phyloP scores from a whole-genome alignment of 225 moss, liverwort and hornwort genomes.

The Rhytidiadelphus loreus region DNA sequence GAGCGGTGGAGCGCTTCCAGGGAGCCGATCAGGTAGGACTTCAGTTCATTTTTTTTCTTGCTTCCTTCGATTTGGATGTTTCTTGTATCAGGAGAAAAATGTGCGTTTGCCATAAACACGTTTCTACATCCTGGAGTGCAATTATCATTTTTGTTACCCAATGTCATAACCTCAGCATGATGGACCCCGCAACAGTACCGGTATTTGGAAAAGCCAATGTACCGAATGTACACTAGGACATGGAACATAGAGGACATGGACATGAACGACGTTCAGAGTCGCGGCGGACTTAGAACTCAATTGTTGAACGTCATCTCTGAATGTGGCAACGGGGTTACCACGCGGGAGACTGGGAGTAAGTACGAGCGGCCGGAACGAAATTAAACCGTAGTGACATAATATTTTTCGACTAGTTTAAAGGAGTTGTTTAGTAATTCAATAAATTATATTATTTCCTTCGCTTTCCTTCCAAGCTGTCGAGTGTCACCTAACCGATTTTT shows the following conservation, averaged over 20 bases:
- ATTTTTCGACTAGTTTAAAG: neutral
- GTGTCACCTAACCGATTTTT: neutral
- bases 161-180: neutral
- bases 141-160: neutral
- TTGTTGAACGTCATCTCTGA: neutral
- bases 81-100: neutral
- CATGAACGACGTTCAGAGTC: neutral
- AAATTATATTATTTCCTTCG: neutral
- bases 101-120: neutral
- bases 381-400: neutral
- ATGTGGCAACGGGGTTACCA: neutral
- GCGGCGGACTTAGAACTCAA: neutral
- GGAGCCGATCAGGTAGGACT: slow-evolving; percentile 23
- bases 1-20: slow-evolving; percentile 32
- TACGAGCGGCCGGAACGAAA: neutral
- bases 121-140: neutral
- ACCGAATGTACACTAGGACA: neutral
- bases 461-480: neutral
- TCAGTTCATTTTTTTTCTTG: neutral
- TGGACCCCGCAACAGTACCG: neutral
- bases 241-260: neutral
- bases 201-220: neutral
- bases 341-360: neutral
- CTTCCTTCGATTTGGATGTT: neutral
- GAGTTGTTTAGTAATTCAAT: neutral